Conservation (phyloP, 805 yeast genomes). For the Ogataea siamensis region DNA sequence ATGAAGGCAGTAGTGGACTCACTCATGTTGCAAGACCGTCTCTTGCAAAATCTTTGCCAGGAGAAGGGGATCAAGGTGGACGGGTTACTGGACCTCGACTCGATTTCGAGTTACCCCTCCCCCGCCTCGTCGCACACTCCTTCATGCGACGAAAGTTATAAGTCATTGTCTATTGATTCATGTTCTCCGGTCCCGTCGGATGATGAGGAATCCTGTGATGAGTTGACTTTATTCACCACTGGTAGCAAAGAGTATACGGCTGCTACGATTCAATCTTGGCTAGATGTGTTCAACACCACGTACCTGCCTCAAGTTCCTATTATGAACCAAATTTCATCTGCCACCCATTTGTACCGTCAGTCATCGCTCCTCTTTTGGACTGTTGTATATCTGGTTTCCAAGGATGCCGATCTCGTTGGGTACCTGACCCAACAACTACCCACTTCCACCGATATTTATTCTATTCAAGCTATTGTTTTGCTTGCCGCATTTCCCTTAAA, state of each 20-base stretch:
- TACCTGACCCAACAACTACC: constrained; percentile 20
- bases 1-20: constrained; percentile 31
- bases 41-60: constrained; percentile 25
- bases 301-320: constrained; percentile 27
- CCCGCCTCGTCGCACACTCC: constrained; percentile 4
- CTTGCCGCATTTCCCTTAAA: constrained; percentile 29
- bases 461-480: constrained; percentile 28
- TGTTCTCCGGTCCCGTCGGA: constrained; percentile 8
- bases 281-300: constrained; percentile 22
- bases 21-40: constrained; percentile 28
- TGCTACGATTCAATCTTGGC: constrained; percentile 14
- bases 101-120: constrained; percentile 5
- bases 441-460: constrained; percentile 14
- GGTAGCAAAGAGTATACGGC: constrained; percentile 9
- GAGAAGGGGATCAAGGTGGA: constrained; percentile 30
- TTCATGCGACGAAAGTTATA: constrained; percentile 3
- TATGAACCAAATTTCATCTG: constrained; percentile 24
- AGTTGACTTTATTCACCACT: constrained; percentile 6
- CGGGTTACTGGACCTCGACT: constrained; percentile 31
- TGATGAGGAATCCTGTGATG: constrained; percentile 4
- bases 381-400: constrained; percentile 24
- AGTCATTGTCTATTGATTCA: constrained; percentile 8
- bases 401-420: constrained; percentile 17
- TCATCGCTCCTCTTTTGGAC: constrained; percentile 35
- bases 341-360: constrained; percentile 19